A percentile compares a stretch with the other conserved stretches of the same genome.
phyloP scores from a whole-genome alignment of 1,139 yeast species.

The Saccharomyces uvarum region DNA sequence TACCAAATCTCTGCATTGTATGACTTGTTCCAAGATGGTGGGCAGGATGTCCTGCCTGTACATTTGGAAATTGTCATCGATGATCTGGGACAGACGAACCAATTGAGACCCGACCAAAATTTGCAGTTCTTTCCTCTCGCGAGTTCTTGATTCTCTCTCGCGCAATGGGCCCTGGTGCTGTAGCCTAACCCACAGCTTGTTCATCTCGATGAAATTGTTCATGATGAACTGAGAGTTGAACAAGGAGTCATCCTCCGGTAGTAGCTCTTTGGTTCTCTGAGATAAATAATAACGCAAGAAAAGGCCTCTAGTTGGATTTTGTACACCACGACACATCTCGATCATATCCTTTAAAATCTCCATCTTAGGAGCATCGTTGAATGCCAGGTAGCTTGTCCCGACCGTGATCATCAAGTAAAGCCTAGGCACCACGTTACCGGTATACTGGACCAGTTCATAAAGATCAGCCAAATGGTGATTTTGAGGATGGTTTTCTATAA shows the following conservation, averaged over 20 bases:
- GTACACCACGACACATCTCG: constrained; percentile 98
- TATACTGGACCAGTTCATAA: constrained; percentile 90
- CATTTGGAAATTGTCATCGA: constrained; percentile 51
- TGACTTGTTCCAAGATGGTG: constrained; percentile 75
- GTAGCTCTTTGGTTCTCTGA: constrained; percentile 69
- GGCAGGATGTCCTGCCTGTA: constrained; percentile 69
- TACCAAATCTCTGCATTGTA: constrained; percentile 83
- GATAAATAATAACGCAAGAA: constrained; percentile 82
- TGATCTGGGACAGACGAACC: constrained; percentile 80
- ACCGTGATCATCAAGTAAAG: constrained; percentile 91
- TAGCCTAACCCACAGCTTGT: constrained; percentile 90
- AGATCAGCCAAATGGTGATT: constrained; percentile 79
- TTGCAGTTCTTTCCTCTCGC: constrained; percentile 81
- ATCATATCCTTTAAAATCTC: constrained; percentile 94
- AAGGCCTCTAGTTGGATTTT: constrained; percentile 85
- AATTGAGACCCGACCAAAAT: constrained; percentile 88
- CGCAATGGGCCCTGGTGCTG: constrained; percentile 94
- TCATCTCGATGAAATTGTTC: constrained; percentile 91
- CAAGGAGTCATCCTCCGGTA: constrained; percentile 37
- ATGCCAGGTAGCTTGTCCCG: constrained; percentile 79
- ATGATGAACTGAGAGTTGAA: constrained; percentile 65
- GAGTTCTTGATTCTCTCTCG: constrained; percentile 65
- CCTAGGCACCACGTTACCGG: constrained; percentile 88
- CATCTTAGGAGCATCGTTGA: constrained; percentile 69
- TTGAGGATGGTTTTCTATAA: constrained; percentile 56